Evolutionary conservation across 306 rosid species (phyloP).

Genomic region (Rubus parviflorus): DNA sequence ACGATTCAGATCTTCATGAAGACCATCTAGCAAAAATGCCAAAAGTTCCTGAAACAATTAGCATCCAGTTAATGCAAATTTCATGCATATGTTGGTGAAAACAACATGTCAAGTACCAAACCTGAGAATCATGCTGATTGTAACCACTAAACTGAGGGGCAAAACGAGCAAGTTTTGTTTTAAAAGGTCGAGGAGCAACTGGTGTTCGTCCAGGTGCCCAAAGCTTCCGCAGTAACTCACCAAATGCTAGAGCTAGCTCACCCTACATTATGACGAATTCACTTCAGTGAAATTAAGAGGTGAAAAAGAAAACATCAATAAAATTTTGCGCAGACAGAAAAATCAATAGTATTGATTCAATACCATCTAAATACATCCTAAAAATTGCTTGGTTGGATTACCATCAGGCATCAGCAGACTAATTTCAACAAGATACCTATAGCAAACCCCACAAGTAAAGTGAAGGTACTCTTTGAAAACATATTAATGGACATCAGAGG

Average conservation of each 20-base stretch:
- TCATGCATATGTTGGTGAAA: slow-evolving; percentile 16
- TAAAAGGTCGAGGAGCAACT: slow-evolving; percentile 92
- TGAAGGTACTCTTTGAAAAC: background rate
- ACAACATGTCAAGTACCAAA: slow-evolving; percentile 33
- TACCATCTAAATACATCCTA: background rate
- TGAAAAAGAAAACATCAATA: background rate
- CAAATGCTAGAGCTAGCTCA: slow-evolving; percentile 94
- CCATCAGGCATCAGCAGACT: background rate
- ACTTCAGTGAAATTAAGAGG: background rate
- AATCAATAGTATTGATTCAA: too few relatives aligned
- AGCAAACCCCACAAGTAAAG: background rate
- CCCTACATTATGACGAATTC: slow-evolving; percentile 49
- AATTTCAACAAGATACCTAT: background rate
- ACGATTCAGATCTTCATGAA: slow-evolving; percentile 97
- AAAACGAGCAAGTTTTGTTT: slow-evolving; percentile 94
- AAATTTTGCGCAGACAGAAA: background rate
- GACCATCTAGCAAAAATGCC: slow-evolving; percentile 97
- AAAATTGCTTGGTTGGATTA: background rate
- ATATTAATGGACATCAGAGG: background rate
- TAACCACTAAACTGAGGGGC: slow-evolving; percentile 99
- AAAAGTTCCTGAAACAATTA: slow-evolving; percentile 79
- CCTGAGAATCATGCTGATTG: slow-evolving; percentile 99
- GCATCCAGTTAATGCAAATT: slow-evolving; percentile 27
- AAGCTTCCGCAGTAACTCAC: slow-evolving; percentile 88
- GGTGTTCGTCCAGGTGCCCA: slow-evolving; percentile 98